Conservation (phyloP, 1,139 yeast species). For the Scheffersomyces stambukii region DNA sequence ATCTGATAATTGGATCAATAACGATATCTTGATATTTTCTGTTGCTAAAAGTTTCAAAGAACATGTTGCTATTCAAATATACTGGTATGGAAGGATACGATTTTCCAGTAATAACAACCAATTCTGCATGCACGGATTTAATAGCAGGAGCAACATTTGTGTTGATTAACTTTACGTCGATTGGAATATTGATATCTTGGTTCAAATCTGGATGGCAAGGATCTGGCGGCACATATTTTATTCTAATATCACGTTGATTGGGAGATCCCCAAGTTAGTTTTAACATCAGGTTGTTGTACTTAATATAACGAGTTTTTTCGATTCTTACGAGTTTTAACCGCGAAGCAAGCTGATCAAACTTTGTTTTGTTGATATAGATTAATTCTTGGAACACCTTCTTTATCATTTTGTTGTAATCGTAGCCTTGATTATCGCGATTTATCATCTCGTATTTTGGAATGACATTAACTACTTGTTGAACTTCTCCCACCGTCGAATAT, state of each 20-base stretch:
- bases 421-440: no score
- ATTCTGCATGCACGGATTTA: conserved; percentile 23
- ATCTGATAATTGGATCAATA: conserved; percentile 15
- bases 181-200: no score
- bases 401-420: conserved; percentile 2
- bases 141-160: no score
- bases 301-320: not conserved
- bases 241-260: no score
- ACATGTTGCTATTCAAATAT: conserved; percentile 33
- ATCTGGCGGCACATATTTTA: no score
- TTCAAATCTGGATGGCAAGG: no score
- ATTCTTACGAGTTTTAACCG: conserved; percentile 3
- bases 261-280: no score
- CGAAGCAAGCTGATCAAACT: conserved; percentile 3
- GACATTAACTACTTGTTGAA: conserved; percentile 2
- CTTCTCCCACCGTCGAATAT: conserved; percentile 2
- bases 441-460: conserved; percentile 2
- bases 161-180: no score
- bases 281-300: conserved; percentile 1
- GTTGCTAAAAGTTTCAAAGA: conserved; percentile 21
- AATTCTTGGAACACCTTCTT: conserved; percentile 1
- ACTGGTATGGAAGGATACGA: conserved; percentile 32
- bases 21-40: conserved; percentile 17
- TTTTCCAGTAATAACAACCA: conserved; percentile 28
- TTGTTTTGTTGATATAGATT: conserved; percentile 4